Evolutionary conservation across 2,329 filamentous ascomycete genomes (phyloP), one percentile per base, ranked within the genome.

Genomic region (Epichloe amarillans): DNA sequence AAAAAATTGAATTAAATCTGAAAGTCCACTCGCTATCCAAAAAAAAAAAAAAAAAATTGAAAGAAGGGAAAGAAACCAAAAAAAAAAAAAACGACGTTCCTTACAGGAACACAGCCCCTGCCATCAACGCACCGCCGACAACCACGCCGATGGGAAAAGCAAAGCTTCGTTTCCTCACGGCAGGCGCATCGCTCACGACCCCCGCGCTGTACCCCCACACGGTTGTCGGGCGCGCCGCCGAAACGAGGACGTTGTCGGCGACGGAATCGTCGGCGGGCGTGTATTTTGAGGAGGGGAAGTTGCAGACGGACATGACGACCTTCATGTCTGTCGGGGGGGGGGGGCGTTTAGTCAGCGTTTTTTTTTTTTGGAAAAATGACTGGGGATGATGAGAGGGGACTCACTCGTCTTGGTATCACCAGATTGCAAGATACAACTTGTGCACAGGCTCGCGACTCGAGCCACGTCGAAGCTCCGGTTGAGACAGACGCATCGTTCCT

Each of bases 391-490:
- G 26, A 30, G 8, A 30, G 8, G 8, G 8, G 26, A 30, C 26
- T 57, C 54, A 69, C 67, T 63, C 33, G 61, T 66, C 11, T 62
- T 56, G 23, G 55, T 50, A 51, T 66, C 58, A 0, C 62, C 62
- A 17, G 61, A 57, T 52, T 62, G 55, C 5, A 56, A 50, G 37
- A 71, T 66, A 52, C 69, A 71, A 49, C 67, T 66, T 17, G 67
- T 60, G 40, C 69, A 71, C 8, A 70, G 55, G 1, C 61, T 66
- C 5, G 66, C 64, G n/a, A 71, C 54, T 38, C 58, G 54, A 36
- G 63, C 58, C 12, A 71, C 69, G 44, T 71, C 60, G 48, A 71
- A 71, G 55, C 69, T 71, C 49, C 58, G 55, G 48, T 71, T 70
- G 7, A 54, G 47, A 47, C 69, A 71, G 4, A 69, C 64, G 48